Conservation (phyloP, 768 basidiomycete species). For the Termitomyces sp. region DNA sequence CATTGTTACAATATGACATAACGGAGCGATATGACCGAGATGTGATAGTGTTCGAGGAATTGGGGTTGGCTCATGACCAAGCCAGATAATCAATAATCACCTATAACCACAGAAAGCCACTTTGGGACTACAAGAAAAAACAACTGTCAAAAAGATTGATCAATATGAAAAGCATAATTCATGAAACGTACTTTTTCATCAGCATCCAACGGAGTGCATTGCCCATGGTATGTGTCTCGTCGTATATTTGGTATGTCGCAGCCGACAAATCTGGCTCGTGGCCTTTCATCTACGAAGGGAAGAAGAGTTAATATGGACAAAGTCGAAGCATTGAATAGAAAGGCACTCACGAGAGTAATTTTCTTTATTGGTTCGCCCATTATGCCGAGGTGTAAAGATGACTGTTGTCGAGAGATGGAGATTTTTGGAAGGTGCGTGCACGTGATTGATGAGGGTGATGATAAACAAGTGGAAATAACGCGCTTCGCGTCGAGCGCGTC, state of each 20-base stretch:
- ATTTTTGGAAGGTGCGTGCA: conserved; percentile 7
- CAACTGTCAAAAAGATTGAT: no score
- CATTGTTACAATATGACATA: background rate
- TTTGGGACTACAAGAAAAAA: conserved; percentile 62
- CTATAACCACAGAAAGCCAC: conserved; percentile 99
- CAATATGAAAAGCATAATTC: no score
- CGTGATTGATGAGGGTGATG: conserved; percentile 1
- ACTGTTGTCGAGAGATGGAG: background rate
- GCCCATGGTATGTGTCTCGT: conserved; percentile 95
- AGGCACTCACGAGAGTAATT: conserved; percentile 32
- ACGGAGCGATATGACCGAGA: background rate
- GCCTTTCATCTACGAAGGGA: conserved; percentile 92
- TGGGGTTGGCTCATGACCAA: background rate
- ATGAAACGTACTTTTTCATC: conserved; percentile 96
- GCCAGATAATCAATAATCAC: conserved; percentile 30
- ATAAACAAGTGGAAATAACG: conserved; percentile 13
- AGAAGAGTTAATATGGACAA: no score
- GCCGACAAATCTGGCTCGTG: conserved; percentile 77
- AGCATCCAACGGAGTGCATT: conserved; percentile 96
- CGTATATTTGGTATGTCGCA: conserved; percentile 86
- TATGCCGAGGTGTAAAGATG: conserved; percentile 4
- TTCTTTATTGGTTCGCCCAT: conserved; percentile 36
- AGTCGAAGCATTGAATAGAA: background rate
- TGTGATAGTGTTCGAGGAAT: background rate
- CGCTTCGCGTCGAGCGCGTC: background rate